These are phyloP conservation scores for Daldinia caldariorum DNA, from an alignment of 495 filamentous ascomycete genomes.

Conservation along the genomic window DNA sequence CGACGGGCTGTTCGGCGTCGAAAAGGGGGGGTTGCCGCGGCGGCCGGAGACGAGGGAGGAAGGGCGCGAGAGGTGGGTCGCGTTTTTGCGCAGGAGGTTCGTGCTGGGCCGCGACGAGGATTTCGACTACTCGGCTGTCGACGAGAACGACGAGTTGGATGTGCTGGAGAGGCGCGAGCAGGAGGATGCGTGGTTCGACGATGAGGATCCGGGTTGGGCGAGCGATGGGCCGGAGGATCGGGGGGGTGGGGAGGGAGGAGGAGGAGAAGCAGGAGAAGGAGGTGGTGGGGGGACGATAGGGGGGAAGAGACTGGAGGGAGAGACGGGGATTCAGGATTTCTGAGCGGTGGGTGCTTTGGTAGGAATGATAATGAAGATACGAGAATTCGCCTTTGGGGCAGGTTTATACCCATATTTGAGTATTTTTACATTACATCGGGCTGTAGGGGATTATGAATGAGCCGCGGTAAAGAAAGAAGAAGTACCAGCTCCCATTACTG, in stretches of 20 bases:
- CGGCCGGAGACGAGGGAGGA: conserved; percentile 69
- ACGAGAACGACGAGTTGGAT: conserved; percentile 75
- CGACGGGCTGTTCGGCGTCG: conserved; percentile 23
- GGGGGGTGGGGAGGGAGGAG: conserved; percentile 60
- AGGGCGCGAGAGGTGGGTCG: conserved; percentile 70
- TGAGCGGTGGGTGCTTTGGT: conserved; percentile 48
- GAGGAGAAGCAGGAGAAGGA: not conserved
- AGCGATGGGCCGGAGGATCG: conserved; percentile 67
- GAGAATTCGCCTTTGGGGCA: too few relatives aligned
- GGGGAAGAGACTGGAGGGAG: conserved; percentile 60
- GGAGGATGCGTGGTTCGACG: conserved; percentile 78
- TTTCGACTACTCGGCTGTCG: conserved; percentile 76
- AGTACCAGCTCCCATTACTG: too few relatives aligned
- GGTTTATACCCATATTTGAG: too few relatives aligned
- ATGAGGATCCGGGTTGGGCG: conserved; percentile 74
- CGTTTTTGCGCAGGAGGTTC: conserved; percentile 75
- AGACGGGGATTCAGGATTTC: conserved; percentile 87
- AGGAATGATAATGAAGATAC: not conserved
- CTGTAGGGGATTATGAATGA: too few relatives aligned
- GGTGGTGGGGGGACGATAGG: conserved; percentile 50
- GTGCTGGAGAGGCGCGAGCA: conserved; percentile 66
- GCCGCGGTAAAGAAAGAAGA: too few relatives aligned
- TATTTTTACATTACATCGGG: too few relatives aligned
- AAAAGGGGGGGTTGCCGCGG: not conserved
- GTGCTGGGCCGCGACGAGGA: conserved; percentile 75